Evolutionary conservation across 129 eudicot genomes (phyloP).

Genomic region (Artemisia argyi): DNA sequence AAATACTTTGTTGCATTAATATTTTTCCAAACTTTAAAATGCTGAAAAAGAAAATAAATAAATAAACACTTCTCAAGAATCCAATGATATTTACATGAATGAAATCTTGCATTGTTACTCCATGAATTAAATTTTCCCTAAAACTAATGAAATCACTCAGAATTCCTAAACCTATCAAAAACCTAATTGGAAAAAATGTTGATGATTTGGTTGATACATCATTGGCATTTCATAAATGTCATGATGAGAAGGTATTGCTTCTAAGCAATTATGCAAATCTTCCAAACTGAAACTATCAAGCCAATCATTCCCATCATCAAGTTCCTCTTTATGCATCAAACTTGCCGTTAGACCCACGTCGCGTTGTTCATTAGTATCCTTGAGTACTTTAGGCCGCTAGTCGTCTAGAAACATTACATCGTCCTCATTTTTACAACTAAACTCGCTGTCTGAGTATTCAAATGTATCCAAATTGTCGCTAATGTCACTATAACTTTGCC

Average conservation of each 20-base stretch:
- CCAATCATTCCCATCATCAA: constrained; percentile 30
- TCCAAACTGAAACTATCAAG: constrained; percentile 32
- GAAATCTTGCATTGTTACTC: neutral
- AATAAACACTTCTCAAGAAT: too few species aligned
- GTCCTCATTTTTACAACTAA: constrained; percentile 24
- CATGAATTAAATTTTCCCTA: neutral
- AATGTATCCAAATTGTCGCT: constrained; percentile 27
- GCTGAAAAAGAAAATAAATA: too few species aligned
- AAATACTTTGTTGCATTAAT: too few species aligned
- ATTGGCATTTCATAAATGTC: constrained; percentile 22
- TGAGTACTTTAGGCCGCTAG: neutral
- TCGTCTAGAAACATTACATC: constrained; percentile 1
- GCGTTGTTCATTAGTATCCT: neutral
- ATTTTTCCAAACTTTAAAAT: too few species aligned
- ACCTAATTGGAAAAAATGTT: constrained; percentile 16
- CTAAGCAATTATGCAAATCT: constrained; percentile 26
- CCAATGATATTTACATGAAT: constrained; percentile 1
- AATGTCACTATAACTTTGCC: constrained; percentile 20
- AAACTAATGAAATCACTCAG: too few species aligned
- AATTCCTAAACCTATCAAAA: constrained; percentile 11
- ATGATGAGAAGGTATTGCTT: constrained; percentile 29
- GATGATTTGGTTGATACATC: constrained; percentile 9
- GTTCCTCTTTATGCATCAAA: constrained; percentile 9
- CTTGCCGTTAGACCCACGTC: neutral
- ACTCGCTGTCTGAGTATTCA: constrained; percentile 27